These are phyloP conservation scores for Amesomyces nigricolor DNA, from an alignment of 2,329 filamentous ascomycete species.

Conservation along the genomic window DNA sequence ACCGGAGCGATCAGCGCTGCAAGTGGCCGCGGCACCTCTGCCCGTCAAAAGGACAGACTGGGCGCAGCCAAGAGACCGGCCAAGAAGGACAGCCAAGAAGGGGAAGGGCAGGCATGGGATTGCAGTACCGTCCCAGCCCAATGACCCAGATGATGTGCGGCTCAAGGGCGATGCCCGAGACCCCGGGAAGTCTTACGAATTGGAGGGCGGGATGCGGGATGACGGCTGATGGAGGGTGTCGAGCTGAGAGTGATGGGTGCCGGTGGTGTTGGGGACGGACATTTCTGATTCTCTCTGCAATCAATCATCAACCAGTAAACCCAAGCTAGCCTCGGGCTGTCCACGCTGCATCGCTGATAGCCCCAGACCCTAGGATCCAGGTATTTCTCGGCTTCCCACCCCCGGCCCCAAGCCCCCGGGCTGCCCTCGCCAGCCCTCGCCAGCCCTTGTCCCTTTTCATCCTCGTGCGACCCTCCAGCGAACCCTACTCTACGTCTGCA, in stretches of 20 bases:
- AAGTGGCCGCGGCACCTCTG: neutral
- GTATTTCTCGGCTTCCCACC: constrained; percentile 17
- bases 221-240: neutral
- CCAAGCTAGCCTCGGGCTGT: no score
- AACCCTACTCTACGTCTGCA: neutral
- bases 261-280: no score
- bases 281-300: no score
- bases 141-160: no score
- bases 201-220: neutral
- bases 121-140: no score
- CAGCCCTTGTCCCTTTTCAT: constrained; percentile 16
- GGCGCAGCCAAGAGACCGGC: neutral
- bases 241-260: no score
- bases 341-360: no score
- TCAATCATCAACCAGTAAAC: no score
- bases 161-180: no score
- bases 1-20: neutral
- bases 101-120: no score
- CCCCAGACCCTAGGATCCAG: neutral
- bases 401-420: neutral
- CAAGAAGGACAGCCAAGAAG: no score
- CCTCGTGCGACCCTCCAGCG: constrained; percentile 10
- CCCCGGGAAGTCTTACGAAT: neutral
- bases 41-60: neutral
- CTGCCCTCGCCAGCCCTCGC: constrained; percentile 4